Base-by-base conservation (phyloP, 2,329 filamentous ascomycete genomes). In the Graphilbum fragrans region DNA sequence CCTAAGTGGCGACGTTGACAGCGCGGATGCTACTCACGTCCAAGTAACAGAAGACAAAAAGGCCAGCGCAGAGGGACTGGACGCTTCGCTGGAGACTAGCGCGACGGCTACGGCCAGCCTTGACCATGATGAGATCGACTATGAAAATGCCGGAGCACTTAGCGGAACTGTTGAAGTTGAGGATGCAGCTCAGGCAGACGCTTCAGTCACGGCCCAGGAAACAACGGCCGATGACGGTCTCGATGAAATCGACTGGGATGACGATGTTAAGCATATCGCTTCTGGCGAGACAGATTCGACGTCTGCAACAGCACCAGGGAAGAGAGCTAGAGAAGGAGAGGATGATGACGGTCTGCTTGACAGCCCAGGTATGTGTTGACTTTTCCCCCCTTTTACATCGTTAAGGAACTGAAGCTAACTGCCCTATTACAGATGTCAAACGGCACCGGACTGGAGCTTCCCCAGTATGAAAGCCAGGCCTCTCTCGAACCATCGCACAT, bases 361-460 rank as follows among this genome's bases (percentile, higher is more conserved):
- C 37, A 49, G 42, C 34, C 49, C 50, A 80, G 59, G 58, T 50
- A 54, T 27, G 49, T 11, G 16, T 27, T n/a, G 17, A 35, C n/a
- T 11, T 3, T 11, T 8, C 11, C 7, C 10, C 12, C 11, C 16
- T 11, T n/a, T n/a, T n/a, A 19, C 10, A 7, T 12, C n/a, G 5
- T 23, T 38, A 17, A 23, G 17, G 2, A 3, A 14, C 11, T 29
- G n/a, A 11, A 3, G 14, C 35, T 17, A 41, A 39, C n/a, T 25
- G 38, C 17, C 11, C 14, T 20, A 12, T 33, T 6, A 18, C 14
- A 49, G 70, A 70, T 54, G 54, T 61, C 57, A 76, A 73, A 60
- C 71, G 71, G 51, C 65, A 63, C 53, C 69, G 70, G 43, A 63
- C 58, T 43, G 43, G 43, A 18, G 29, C 42, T 21, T 22, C 39